These are phyloP conservation scores for Coemansia javaensis DNA, from an alignment of 192 early-diverging fungal species.

Conservation along the genomic window DNA sequence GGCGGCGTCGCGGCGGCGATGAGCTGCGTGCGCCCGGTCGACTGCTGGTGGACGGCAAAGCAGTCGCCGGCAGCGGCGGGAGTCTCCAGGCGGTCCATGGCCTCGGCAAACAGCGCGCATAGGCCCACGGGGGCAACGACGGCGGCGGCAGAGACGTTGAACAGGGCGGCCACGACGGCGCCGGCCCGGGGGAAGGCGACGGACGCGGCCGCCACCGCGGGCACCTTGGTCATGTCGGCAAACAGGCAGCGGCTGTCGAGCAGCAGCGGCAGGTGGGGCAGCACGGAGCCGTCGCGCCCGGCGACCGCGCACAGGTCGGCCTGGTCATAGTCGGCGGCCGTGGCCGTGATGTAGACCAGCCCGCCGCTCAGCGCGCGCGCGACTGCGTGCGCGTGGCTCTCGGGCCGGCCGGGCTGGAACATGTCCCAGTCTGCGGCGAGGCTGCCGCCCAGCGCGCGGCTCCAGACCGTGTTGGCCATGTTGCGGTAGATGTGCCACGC, in stretches of 20 bases:
- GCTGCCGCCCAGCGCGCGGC: constrained; percentile 8
- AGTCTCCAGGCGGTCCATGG: neutral
- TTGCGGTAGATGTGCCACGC: constrained; percentile 58
- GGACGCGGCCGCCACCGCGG: constrained; percentile 7
- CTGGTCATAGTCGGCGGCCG: constrained; percentile 3
- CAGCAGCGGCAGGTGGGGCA: constrained; percentile 2
- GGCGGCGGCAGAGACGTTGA: constrained; percentile 11
- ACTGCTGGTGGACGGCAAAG: constrained; percentile 26
- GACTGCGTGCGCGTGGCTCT: constrained; percentile 49
- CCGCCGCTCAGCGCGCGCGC: constrained; percentile 52
- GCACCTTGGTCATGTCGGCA: constrained; percentile 18
- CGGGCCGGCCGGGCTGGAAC: constrained; percentile 50
- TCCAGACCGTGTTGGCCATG: constrained; percentile 52
- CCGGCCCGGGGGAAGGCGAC: constrained; percentile 1
- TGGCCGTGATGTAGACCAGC: constrained; percentile 55
- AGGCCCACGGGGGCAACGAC: constrained; percentile 13
- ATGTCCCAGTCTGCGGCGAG: constrained; percentile 56
- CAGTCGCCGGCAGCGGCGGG: neutral
- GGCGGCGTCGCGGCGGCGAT: neutral
- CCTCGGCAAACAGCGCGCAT: neutral
- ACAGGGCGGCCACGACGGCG: constrained; percentile 8
- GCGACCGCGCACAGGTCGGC: constrained; percentile 1
- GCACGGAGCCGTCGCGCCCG: neutral
- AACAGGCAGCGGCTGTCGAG: constrained; percentile 19
- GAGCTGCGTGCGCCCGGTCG: constrained; percentile 9